Percentiles rank a stretch among this genome's conserved stretches.
These are phyloP conservation scores for Eutrema heterophyllum DNA, from an alignment of 345 rosid species.

Conservation along the genomic window DNA sequence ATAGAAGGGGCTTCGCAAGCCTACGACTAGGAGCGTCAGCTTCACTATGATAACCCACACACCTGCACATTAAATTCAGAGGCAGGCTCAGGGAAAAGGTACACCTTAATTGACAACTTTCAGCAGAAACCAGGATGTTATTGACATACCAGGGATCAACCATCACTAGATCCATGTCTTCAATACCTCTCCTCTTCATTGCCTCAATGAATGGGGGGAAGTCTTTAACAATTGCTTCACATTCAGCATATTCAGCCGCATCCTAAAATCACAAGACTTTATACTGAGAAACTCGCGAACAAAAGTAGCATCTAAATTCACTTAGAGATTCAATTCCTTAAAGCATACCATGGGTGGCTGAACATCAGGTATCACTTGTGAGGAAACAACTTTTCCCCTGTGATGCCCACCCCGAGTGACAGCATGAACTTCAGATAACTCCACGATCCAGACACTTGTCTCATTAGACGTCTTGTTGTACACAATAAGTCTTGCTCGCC, in stretches of 20 bases:
- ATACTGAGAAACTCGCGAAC: constrained; percentile 11
- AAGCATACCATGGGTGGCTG: constrained; percentile 86
- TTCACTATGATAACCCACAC: constrained; percentile 76
- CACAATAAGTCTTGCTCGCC: constrained; percentile 77
- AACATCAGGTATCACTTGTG: constrained; percentile 70
- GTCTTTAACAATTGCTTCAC: constrained; percentile 86
- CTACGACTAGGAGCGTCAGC: constrained; percentile 82
- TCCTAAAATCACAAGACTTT: constrained; percentile 39
- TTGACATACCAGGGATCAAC: constrained; percentile 73
- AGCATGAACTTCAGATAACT: constrained; percentile 89
- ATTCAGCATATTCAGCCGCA: constrained; percentile 85
- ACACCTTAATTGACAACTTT: constrained; percentile 6
- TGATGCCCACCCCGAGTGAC: constrained; percentile 91
- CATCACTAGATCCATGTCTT: constrained; percentile 93
- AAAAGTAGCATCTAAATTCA: constrained; percentile 10
- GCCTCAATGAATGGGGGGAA: constrained; percentile 77
- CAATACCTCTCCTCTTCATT: constrained; percentile 87
- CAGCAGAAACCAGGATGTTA: background rate
- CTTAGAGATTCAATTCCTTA: constrained; percentile 4
- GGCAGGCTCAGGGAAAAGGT: background rate
- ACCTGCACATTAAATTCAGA: constrained; percentile 42
- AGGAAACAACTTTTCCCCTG: constrained; percentile 83
- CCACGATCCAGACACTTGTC: constrained; percentile 81
- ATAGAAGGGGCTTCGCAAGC: constrained; percentile 88
- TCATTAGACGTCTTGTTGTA: constrained; percentile 80